Base-by-base conservation (phyloP, 2,329 filamentous ascomycete genomes). In the Cladosporium sp. region DNA sequence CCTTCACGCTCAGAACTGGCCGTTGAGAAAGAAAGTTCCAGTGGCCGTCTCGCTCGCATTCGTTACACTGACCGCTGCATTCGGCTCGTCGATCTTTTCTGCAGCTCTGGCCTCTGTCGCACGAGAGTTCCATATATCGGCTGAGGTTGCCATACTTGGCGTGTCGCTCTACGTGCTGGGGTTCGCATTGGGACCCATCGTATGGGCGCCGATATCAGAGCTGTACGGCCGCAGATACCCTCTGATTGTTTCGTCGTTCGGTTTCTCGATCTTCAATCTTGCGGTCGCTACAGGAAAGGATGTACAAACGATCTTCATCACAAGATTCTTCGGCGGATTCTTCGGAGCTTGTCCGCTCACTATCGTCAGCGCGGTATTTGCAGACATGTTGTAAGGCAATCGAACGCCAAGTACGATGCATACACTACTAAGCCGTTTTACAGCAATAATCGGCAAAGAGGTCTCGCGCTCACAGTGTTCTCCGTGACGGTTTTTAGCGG, bases 1-100 rank as follows among this genome's bases (percentile, higher is more conserved):
- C 2, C 74, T 93, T 67, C 92, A 96, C 77, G 90, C 92, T 1
- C 91, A 94, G 79, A 97, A 96, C 76, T 97, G 93, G 93, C 84
- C 90, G 0, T 74, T 91, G 63, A 93, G 91, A 81, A 97, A 96
- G 87, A 87, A 85, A 72, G 59, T 92, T 46, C 71, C 85, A 5
- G 91, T 89, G 0, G 86, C 88, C 23, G 83, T 83, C 49, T 88
- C 92, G 72, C 80, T 93, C 50, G 90, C 88, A 18, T 93, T 88
- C 72, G 91, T 89, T 16, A 92, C 91, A 21, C 81, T 93, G 72
- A 86, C 86, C 1, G 81, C 89, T 0, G 85, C 90, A 5, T 93
- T 93, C 73, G 84, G 81, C 3, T 83, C 81, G 10, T 82, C 80
- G 21, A 82, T 86, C 62, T 82, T 83, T 58, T 78, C 82, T 2